Percentiles rank a stretch among this genome's conserved stretches.
These are phyloP conservation scores for Neoboletus brunneissimus DNA, from an alignment of 768 basidiomycete genomes.

Conservation along the genomic window DNA sequence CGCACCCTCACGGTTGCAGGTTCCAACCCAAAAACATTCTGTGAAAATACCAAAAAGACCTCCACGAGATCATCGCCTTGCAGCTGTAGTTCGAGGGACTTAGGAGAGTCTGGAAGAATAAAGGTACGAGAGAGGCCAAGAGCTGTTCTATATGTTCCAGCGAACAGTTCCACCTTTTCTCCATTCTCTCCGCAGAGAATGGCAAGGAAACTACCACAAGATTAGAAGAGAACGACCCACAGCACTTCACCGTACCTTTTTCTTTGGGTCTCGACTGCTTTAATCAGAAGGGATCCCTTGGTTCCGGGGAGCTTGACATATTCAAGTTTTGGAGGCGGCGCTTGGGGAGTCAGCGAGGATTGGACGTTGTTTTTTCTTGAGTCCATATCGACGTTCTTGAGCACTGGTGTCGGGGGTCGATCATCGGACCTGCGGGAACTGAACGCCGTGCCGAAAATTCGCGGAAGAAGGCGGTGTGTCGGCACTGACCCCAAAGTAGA, in stretches of 20 bases:
- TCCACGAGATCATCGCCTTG: slow-evolving; percentile 93
- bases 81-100: slow-evolving; percentile 80
- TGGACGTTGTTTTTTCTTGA: slow-evolving; percentile 31
- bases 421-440: slow-evolving; percentile 59
- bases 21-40: slow-evolving; percentile 90
- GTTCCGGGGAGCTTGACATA: slow-evolving; percentile 92
- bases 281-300: slow-evolving; percentile 78
- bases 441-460: slow-evolving; percentile 67
- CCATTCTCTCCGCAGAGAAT: slow-evolving; percentile 91
- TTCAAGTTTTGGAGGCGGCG: slow-evolving; percentile 81
- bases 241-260: slow-evolving; percentile 58
- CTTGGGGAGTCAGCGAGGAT: slow-evolving; percentile 41
- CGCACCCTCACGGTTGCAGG: slow-evolving; percentile 93
- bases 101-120: slow-evolving; percentile 87
- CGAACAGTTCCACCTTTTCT: slow-evolving; percentile 91
- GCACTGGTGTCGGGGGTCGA: slow-evolving; percentile 34
- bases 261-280: slow-evolving; percentile 85
- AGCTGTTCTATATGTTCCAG: slow-evolving; percentile 87
- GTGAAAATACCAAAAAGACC: slow-evolving; percentile 86
- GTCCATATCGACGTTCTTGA: slow-evolving; percentile 44
- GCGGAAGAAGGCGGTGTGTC: slow-evolving; percentile 66
- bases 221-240: neutral
- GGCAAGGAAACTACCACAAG: slow-evolving; percentile 69
- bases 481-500: slow-evolving; percentile 34
- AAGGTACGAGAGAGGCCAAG: slow-evolving; percentile 90